Evolutionary conservation across 768 basidiomycete species (phyloP).

Genomic region (Xanthoconium purpureum): DNA sequence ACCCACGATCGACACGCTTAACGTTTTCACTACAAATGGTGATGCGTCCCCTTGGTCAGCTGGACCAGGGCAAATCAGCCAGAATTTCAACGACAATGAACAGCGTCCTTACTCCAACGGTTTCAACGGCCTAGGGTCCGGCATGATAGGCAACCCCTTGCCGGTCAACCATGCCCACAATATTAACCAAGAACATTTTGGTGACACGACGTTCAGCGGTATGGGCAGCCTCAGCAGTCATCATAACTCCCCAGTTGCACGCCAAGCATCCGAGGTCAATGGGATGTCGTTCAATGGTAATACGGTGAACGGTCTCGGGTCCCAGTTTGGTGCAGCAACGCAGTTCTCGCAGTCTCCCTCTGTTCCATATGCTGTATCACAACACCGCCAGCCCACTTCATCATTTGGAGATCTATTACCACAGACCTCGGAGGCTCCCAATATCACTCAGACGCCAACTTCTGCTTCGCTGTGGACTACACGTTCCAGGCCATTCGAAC

Average conservation of each 20-base stretch:
- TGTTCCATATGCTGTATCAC: slow-evolving; percentile 16
- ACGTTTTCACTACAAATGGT: slow-evolving; percentile 33
- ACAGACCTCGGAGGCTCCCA: slow-evolving; percentile 16
- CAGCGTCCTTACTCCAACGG: slow-evolving; percentile 25
- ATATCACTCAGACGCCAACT: slow-evolving; percentile 17
- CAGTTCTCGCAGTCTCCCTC: slow-evolving; percentile 23
- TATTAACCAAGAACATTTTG: slow-evolving; percentile 27
- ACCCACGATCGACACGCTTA: slow-evolving; percentile 39
- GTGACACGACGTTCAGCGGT: slow-evolving; percentile 22
- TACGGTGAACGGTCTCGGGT: slow-evolving; percentile 16
- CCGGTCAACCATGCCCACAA: slow-evolving; percentile 21
- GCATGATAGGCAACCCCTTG: slow-evolving; percentile 16
- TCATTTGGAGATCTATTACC: slow-evolving; percentile 23
- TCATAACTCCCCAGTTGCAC: slow-evolving; percentile 23
- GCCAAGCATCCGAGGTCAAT: slow-evolving; percentile 24
- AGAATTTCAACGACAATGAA: slow-evolving; percentile 21
- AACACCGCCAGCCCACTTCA: slow-evolving; percentile 21
- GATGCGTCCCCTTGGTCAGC: slow-evolving; percentile 35
- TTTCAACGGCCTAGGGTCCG: slow-evolving; percentile 20
- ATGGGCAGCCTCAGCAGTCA: slow-evolving; percentile 22
- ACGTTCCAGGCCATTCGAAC: slow-evolving; percentile 17
- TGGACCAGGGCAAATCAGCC: slow-evolving; percentile 23
- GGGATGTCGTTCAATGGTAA: slow-evolving; percentile 21
- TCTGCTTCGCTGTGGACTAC: slow-evolving; percentile 27
- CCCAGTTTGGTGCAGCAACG: slow-evolving; percentile 19